phyloP scores from a whole-genome alignment of 2,329 filamentous ascomycete species.

The Grosmannia serpens region DNA sequence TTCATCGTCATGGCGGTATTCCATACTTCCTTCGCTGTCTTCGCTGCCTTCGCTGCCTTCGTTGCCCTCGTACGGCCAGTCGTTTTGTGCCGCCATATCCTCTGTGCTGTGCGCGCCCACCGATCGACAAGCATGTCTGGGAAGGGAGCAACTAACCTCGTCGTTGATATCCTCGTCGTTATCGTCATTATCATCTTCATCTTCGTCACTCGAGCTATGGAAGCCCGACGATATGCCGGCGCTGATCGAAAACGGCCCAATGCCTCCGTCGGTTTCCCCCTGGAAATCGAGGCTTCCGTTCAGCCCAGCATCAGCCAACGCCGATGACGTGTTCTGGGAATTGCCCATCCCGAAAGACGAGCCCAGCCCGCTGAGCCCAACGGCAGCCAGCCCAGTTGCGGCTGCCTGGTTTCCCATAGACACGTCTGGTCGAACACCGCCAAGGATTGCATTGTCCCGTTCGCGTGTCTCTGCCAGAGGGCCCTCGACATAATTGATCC shows the following conservation, averaged over 20 bases:
- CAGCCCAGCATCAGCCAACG: conserved; percentile 69
- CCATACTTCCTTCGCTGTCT: too few relatives aligned
- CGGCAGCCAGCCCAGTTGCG: conserved; percentile 31
- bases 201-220: conserved; percentile 88
- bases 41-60: neutral
- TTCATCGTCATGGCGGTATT: conserved; percentile 91
- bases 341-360: conserved; percentile 23
- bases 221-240: conserved; percentile 74
- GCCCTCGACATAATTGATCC: conserved; percentile 91
- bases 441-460: conserved; percentile 94
- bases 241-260: conserved; percentile 58
- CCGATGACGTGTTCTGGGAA: conserved; percentile 43
- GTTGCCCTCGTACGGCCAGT: neutral
- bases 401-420: conserved; percentile 65
- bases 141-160: conserved; percentile 42
- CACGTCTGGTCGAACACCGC: conserved; percentile 85
- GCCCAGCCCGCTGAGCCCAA: conserved; percentile 36
- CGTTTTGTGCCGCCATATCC: too few relatives aligned
- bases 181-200: conserved; percentile 87
- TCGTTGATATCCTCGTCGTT: conserved; percentile 64
- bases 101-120: too few relatives aligned
- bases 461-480: conserved; percentile 88
- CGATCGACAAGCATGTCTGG: neutral
- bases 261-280: conserved; percentile 47
- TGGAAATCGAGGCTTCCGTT: conserved; percentile 53